Conservation (phyloP, 257 asterid species). For the Ajuga chamaepitys region DNA sequence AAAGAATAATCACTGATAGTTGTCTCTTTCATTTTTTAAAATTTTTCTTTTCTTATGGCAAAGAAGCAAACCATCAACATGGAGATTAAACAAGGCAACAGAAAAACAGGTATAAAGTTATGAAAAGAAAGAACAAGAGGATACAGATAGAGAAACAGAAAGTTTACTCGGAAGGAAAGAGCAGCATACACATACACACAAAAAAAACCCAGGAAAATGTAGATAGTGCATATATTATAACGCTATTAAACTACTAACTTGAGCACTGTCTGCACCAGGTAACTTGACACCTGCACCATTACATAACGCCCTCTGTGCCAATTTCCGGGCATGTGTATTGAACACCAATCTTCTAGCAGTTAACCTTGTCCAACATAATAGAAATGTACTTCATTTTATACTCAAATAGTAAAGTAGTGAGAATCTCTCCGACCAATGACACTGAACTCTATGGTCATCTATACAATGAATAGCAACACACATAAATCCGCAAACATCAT, state of each 20-base stretch:
- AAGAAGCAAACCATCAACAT: slow-evolving; percentile 3
- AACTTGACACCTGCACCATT: slow-evolving; percentile 32
- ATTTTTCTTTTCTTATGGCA: neutral
- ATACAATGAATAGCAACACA: neutral
- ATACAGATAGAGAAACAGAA: neutral
- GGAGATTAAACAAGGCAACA: neutral
- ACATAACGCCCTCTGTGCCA: slow-evolving; percentile 40
- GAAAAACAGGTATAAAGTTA: neutral
- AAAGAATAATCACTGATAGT: neutral
- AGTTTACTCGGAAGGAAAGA: no score
- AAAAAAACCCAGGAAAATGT: neutral
- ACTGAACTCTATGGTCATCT: neutral
- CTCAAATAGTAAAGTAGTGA: neutral
- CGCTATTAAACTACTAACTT: slow-evolving; percentile 26
- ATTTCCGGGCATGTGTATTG: slow-evolving; percentile 26
- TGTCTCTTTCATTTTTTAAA: neutral
- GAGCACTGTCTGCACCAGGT: slow-evolving; percentile 25
- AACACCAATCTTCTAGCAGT: slow-evolving; percentile 32
- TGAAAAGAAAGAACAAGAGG: neutral
- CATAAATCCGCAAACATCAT: neutral
- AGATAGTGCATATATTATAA: neutral
- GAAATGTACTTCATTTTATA: neutral
- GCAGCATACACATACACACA: no score
- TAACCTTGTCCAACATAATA: slow-evolving; percentile 27
- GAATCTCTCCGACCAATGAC: neutral